Evolutionary conservation across 2,329 filamentous ascomycete genomes (phyloP), one percentile per base, ranked within the genome.

Genomic region (Rhinocladiella mackenziei): DNA sequence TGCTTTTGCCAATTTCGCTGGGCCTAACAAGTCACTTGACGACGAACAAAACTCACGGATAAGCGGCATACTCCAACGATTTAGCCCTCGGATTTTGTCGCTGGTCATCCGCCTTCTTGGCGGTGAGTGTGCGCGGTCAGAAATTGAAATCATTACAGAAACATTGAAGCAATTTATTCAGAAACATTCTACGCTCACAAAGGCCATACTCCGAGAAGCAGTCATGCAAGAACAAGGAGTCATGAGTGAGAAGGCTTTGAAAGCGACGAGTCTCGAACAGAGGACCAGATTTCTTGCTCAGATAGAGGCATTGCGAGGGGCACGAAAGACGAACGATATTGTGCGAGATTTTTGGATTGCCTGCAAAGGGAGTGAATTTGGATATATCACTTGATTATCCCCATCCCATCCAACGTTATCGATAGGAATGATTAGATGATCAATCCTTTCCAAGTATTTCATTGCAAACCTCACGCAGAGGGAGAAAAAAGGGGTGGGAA

Each of bases 111-210:
- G 56, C 2, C 67, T 70, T 39, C 50, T 72, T 22, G 63, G 65
- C 9, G 69, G 69, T 3, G 60, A 58, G 32, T 72, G 69, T 43
- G 66, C 69, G 9, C 62, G 69, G 29, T 72, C 69, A 1, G 69
- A 72, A 43, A 57, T 71, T 11, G 61, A 65, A 4, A 65, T 62
- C 48, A 60, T 72, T 8, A 61, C 56, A 36, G 67, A 70, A 31
- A 60, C 66, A 7, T 59, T 72, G 25, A 62, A 66, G 39, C 63
- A 61, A 33, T 60, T 65, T 17, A 53, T 70, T 5, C 69, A 67
- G 51, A 68, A 67, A 34, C 63, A 70, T 33, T 64, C 63, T 43
- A 63, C 60, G 26, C 51, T 64, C 23, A 66, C 67, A 4, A 65
- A 66, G 2, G 57, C 59, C 9, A 58, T 66, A 49, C 55, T 71